Evolutionary conservation across 2,329 filamentous ascomycete genomes (phyloP), one percentile per base, ranked within the genome.

Genomic region (Fusarium circinatum): DNA sequence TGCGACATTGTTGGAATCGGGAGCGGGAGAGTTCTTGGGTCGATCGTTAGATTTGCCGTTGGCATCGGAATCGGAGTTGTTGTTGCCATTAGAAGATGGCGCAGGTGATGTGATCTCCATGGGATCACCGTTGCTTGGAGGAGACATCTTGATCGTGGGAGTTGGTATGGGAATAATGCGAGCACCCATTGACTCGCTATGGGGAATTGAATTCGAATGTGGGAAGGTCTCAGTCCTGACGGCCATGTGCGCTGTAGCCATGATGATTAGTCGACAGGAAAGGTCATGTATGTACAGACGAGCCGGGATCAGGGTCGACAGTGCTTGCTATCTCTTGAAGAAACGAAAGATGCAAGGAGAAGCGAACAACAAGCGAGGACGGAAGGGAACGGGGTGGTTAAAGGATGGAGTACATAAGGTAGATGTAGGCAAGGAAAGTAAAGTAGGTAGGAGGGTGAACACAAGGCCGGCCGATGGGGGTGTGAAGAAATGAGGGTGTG

Each of bases 61-160:
- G 60, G 78, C 76, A 57, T 84, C 82, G 63, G 79, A 79, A 32
- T 86, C 85, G 51, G 84, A 84, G 75, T 82, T 84, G 73, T 86
- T 86, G 75, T 80, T 84, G n/a, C 81, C 78, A 61, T 82, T 83
- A 36, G 84, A 82, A 61, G 85, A 81, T 63, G 83, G 85, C 70
- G 85, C 84, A 59, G 88, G 87, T 42, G 87, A 88, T 41, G 88
- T 88, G 72, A 90, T 86, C 70, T 91, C 89, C 89, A 91, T 91
- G 67, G 88, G 88, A 65, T 89, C 88, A 74, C 86, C 88, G 36
- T 87, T 86, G 55, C 86, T 87, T 26, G 89, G 87, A 61, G 88
- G 85, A 73, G 89, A 89, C 83, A 88, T 89, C 80, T 88, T 87
- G 79, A 89, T 87, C 67, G 85, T 87, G 42, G 89, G 86, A 64